Conservation (phyloP, 2,329 filamentous ascomycete species). For the Penicillium sp. region DNA sequence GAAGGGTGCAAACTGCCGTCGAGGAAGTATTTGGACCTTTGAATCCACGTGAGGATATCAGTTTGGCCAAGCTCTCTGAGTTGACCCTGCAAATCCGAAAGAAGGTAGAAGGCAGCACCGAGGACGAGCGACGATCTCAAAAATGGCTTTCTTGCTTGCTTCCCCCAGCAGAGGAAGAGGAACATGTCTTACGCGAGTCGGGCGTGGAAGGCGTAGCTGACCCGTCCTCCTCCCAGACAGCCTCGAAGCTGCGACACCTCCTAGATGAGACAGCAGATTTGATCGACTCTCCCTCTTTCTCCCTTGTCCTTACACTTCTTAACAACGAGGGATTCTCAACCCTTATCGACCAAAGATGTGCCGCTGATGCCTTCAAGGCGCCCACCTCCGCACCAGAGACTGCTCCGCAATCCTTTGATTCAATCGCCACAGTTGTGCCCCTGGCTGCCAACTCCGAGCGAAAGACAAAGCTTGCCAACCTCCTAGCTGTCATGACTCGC, state of each 20-base stretch:
- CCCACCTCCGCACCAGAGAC: conserved; percentile 40
- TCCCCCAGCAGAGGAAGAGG: conserved; percentile 74
- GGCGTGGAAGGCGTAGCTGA: conserved; percentile 59
- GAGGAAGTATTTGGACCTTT: conserved; percentile 84
- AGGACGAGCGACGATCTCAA: conserved; percentile 58
- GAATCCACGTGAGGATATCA: conserved; percentile 84
- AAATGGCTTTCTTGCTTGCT: conserved; percentile 84
- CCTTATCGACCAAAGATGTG: conserved; percentile 78
- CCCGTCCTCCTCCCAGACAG: conserved; percentile 36
- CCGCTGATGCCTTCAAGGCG: conserved; percentile 71
- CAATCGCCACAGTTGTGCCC: conserved; percentile 43
- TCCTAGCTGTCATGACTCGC: conserved; percentile 82
- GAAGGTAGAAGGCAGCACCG: conserved; percentile 73
- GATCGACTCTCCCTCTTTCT: conserved; percentile 88
- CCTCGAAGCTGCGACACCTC: conserved; percentile 68
- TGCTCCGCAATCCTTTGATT: conserved; percentile 44
- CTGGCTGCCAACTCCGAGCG: conserved; percentile 36
- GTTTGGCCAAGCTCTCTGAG: conserved; percentile 73
- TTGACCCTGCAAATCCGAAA: conserved; percentile 80
- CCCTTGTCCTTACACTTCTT: conserved; percentile 78
- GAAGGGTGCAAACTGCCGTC: conserved; percentile 79
- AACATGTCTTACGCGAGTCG: conserved; percentile 79
- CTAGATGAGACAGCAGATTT: conserved; percentile 95
- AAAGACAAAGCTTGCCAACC: conserved; percentile 77
- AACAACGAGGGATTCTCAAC: conserved; percentile 85